Evolutionary conservation across 495 filamentous ascomycete genomes (phyloP).

Genomic region (Oleoguttula mirabilis): DNA sequence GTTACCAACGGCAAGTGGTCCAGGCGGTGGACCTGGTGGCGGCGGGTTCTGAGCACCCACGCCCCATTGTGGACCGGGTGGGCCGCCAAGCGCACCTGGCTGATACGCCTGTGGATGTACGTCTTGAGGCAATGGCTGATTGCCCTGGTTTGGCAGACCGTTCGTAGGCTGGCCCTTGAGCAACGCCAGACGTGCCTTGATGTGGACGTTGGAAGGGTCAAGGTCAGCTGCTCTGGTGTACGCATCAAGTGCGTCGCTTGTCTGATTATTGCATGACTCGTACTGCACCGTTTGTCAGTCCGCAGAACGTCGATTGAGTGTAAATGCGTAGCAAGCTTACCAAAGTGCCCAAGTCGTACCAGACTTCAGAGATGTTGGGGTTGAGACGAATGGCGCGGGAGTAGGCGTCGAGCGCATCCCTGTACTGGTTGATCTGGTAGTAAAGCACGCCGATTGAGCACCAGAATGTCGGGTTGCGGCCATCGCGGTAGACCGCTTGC

Average conservation of each 20-base stretch:
- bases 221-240: slow-evolving; percentile 91
- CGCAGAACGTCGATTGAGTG: slow-evolving; percentile 20
- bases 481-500: slow-evolving; percentile 96
- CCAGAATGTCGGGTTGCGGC: slow-evolving; percentile 98
- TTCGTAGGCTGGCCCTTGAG: slow-evolving; percentile 65
- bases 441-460: slow-evolving; percentile 99
- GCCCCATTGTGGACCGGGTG: slow-evolving; percentile 67
- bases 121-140: slow-evolving; percentile 63
- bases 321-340: slow-evolving; percentile 43
- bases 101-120: slow-evolving; percentile 48
- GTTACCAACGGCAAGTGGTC: slow-evolving; percentile 33
- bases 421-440: slow-evolving; percentile 99
- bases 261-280: slow-evolving; percentile 98
- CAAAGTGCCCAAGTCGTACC: slow-evolving; percentile 96
- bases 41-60: slow-evolving; percentile 48
- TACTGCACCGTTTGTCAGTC: slow-evolving; percentile 46
- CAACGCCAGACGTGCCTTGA: slow-evolving; percentile 86
- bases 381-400: slow-evolving; percentile 95
- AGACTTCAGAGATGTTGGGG: slow-evolving; percentile 97
- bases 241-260: slow-evolving; percentile 87
- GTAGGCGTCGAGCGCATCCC: slow-evolving; percentile 96
- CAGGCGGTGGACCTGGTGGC: slow-evolving; percentile 38
- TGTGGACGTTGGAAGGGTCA: slow-evolving; percentile 85
- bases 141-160: slow-evolving; percentile 52
- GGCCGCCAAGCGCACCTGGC: slow-evolving; percentile 38